Percentiles rank a stretch among this genome's conserved stretches.
These are phyloP conservation scores for Odonthalia washingtoniensis DNA, from an alignment of 31 red algal species.

Conservation along the genomic window DNA sequence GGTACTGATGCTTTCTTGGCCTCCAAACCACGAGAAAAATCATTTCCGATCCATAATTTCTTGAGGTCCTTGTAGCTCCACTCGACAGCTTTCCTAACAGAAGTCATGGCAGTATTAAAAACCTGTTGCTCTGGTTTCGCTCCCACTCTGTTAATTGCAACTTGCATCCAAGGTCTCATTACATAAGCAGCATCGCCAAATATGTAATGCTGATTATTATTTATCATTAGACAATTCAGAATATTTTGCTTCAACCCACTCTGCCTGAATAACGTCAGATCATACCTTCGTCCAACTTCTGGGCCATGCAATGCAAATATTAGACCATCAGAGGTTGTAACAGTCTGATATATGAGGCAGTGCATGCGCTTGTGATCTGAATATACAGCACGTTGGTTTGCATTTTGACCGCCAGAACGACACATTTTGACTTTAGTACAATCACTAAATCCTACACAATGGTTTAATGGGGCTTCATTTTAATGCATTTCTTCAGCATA, in stretches of 20 bases:
- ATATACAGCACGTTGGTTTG: too few relatives aligned
- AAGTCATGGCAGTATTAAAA: slow-evolving; percentile 33
- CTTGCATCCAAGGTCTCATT: slow-evolving; percentile 47
- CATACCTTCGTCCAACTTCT: slow-evolving; percentile 32
- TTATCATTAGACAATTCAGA: slow-evolving; percentile 28
- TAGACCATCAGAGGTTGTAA: too few relatives aligned
- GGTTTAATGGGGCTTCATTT: too few relatives aligned
- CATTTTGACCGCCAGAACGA: too few relatives aligned
- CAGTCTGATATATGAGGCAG: too few relatives aligned
- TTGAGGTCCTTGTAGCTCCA: slow-evolving; percentile 48
- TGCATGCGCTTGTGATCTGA: too few relatives aligned
- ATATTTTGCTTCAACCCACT: too few relatives aligned
- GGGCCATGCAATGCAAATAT: too few relatives aligned
- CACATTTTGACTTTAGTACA: too few relatives aligned
- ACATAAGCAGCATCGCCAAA: slow-evolving; percentile 41
- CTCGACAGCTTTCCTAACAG: slow-evolving; percentile 18
- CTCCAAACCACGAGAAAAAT: not conserved
- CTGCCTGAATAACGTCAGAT: slow-evolving; percentile 8
- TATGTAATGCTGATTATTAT: slow-evolving; percentile 29
- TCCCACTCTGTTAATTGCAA: not conserved
- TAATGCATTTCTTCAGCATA: too few relatives aligned
- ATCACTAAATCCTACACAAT: too few relatives aligned
- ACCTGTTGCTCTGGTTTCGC: slow-evolving; percentile 7
- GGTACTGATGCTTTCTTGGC: slow-evolving; percentile 10
- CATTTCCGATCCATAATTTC: slow-evolving; percentile 12